These are phyloP conservation scores for Cladosporium sp. DNA, from an alignment of 2,329 filamentous ascomycete species.

Conservation along the genomic window DNA sequence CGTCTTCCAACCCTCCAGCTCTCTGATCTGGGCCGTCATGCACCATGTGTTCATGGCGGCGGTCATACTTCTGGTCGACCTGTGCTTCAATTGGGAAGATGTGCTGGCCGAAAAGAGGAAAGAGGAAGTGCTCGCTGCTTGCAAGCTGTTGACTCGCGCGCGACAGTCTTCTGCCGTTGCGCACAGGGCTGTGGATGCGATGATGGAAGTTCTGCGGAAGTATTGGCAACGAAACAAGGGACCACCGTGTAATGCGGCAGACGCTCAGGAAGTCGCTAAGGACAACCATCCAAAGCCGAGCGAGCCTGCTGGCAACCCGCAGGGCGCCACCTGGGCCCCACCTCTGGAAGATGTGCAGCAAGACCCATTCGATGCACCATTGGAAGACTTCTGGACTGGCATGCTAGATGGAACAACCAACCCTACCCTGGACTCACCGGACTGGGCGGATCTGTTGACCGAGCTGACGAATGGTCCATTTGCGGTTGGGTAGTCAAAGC, in stretches of 20 bases:
- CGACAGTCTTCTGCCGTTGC: background rate
- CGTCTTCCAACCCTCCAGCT: conserved; percentile 1
- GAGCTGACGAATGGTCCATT: background rate
- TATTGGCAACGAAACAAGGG: background rate
- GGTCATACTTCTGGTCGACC: background rate
- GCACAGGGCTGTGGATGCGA: background rate
- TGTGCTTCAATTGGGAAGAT: conserved; percentile 9
- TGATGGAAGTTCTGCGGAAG: conserved; percentile 1
- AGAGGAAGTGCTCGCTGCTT: conserved; percentile 6
- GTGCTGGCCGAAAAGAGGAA: conserved; percentile 2
- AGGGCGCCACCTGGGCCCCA: no score
- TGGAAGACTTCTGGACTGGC: conserved; percentile 2
- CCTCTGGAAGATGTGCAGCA: background rate
- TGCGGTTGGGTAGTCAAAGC: no score
- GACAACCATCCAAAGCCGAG: background rate
- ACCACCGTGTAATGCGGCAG: background rate
- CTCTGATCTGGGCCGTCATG: conserved; percentile 2
- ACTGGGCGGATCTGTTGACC: conserved; percentile 2
- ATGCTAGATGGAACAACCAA: background rate
- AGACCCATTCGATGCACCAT: background rate
- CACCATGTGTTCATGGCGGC: conserved; percentile 10
- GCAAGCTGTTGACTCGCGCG: background rate
- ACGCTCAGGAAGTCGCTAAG: background rate
- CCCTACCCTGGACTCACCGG: background rate
- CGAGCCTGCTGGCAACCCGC: background rate